Evolutionary conservation across 305 asterid genomes (phyloP), one percentile per base, ranked within the genome.

Genomic region (Andrographis paniculata): DNA sequence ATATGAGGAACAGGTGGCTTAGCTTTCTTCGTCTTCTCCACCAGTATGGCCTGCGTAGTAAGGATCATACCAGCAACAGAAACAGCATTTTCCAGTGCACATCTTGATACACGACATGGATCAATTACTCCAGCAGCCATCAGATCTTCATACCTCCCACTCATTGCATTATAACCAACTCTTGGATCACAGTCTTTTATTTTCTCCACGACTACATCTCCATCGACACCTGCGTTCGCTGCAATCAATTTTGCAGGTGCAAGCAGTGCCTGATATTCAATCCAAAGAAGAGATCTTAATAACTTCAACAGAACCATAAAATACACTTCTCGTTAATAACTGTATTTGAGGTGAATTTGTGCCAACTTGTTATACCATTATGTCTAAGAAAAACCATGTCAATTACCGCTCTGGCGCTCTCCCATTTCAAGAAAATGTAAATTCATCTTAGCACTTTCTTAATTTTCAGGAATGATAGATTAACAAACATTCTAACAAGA

Each of bases 11-110:
- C 55, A 31, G 42, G 73, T 8, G 83, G 92, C 62, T 91, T 83
- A 9, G 81, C 60, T 43, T 63, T 48, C 79, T 69, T 91, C 40
- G 50, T 72, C 72, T 86, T 86, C 60, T 76, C 83, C 4, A 74
- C 96, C 68, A 91, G 46, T 66, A 91, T 67, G 69, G 96, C 99
- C 67, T 86, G 92, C 33, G 96, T 81, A 56, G 81, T 91, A 27
- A 91, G 85, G 58, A 91, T 71, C 58, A 75, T 65, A 68, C 92
- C 83, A 52, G 99, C 87, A 62, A 91, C 82, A 17, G 96, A 83
- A 54, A 86, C 94, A 17, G 96, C 94, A 64, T 83, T 78, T 53
- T 91, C 72, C 55, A 91, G 94, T 43, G 94, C 96, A 51, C 84
- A 79, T 61, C 92, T 77, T 36, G 82, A 53, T 53, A 86, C 93